Evolutionary conservation across 352 stramenopile genomes (phyloP), one percentile per base, ranked within the genome.

Genomic region (Phytophthora pini): DNA sequence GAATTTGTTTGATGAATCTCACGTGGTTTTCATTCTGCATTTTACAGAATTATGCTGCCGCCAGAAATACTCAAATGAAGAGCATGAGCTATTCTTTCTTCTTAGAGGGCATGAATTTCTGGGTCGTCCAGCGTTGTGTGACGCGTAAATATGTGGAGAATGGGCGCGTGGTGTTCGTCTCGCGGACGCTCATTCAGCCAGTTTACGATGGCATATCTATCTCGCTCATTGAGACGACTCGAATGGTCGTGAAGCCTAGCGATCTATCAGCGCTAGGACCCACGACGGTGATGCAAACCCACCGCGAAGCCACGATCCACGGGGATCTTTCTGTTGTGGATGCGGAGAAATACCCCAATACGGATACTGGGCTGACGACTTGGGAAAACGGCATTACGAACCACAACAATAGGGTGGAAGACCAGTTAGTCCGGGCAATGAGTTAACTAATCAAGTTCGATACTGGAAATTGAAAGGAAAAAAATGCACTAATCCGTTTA

Each of bases 211-310:
- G 12, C 0, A 9, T 52, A 15, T 43, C 53, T 2, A 9, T 57
- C 9, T 15, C 46, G 4, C 27, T 69, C 13, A 17, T 65, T 15
- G 65, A 73, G 32, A 73, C 65, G n/a, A 50, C 6, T n/a, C 60
- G 65, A 2, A 57, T 65, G 60, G 43, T 70, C 9, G 48, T 73
- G 32, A 73, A 44, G 12, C 41, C 41, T 24, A 53, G 59, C 6
- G 31, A 60, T 9, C 24, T 57, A 15, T 70, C 65, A 5, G n/a
- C 38, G 4, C 0, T 73, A 20, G 65, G 60, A 9, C 43, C 65
- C 1, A 66, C 53, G 13, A 70, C 65, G 9, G 4, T 62, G 34
- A 65, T 73, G 53, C 65, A 62, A 22, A 70, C 53, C 15, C 65
- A 73, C n/a, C 53, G 59, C 11, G 60, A 65, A 17, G 59, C 65